Base-by-base conservation (phyloP, 768 basidiomycete species). In the Pisolithus sp. region DNA sequence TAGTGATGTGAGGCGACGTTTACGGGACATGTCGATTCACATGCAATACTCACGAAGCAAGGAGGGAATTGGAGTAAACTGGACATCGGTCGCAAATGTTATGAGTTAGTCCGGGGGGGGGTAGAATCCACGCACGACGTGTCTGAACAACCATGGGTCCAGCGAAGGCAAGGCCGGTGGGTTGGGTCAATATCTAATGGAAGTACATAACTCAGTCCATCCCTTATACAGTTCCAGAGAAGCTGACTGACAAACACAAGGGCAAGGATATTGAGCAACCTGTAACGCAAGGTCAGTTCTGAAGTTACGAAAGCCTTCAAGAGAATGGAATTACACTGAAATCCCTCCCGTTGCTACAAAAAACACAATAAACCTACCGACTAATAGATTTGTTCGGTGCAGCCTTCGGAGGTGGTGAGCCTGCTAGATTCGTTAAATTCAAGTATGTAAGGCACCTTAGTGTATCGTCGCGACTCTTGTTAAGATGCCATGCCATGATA, bases 11-110 rank as follows among this genome's bases (percentile, higher is more conserved):
- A 34, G 34, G 12, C 34, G 12, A 15, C 2, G 12, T 5, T 15
- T 15, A 13, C 34, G 13, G 12, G 12, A 23, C 13, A 6, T 10
- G 8, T 13, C 18, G 20, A 20, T 5, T 20, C 23, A 13, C 13
- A 34, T 15, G 17, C 24, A 1, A 37, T 18, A 54, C 58, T 43
- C 24, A 66, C 64, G 60, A 66, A 45, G 65, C 53, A 28, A 66
- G 56, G 40, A 66, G 57, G 31, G 64, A 67, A 49, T 66, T 66
- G 44, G 65, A 61, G 12, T 66, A 66, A 4, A 66, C 65, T 65
- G 18, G 21, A 7, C 7, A 21, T 20, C 21, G 12, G 18, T 26
- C 17, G 26, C 18, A 34, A 34, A 13, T 34, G 34, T 34, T 13
- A 47, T 34, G 4, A 38, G 17, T 21, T 6, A 30, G 20, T 4